These are phyloP conservation scores for Lachancea nothofagi DNA, from an alignment of 805 yeast species.

Conservation along the genomic window DNA sequence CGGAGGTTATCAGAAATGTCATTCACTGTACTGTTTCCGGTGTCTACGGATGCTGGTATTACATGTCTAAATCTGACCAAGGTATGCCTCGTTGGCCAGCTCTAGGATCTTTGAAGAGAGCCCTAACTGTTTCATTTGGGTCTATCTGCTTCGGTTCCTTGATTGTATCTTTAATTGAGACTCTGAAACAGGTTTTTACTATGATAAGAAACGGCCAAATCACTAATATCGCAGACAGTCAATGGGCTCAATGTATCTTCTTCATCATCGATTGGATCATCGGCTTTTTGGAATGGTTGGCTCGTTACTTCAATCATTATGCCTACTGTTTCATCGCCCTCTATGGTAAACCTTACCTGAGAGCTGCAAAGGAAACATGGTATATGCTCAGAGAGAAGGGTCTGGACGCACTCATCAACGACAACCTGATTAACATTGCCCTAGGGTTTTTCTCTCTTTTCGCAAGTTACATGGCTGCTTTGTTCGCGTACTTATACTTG, in stretches of 20 bases:
- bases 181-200: slow-evolving; percentile 51
- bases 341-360: slow-evolving; percentile 73
- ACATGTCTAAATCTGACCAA: slow-evolving; percentile 65
- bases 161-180: slow-evolving; percentile 65
- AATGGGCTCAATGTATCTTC: slow-evolving; percentile 48
- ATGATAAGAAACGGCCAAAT: slow-evolving; percentile 40
- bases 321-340: slow-evolving; percentile 84
- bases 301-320: slow-evolving; percentile 81
- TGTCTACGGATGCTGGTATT: slow-evolving; percentile 88
- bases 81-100: slow-evolving; percentile 80
- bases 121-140: slow-evolving; percentile 82
- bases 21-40: slow-evolving; percentile 81
- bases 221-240: slow-evolving; percentile 46
- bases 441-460: slow-evolving; percentile 70
- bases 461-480: slow-evolving; percentile 59
- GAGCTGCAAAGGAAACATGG: slow-evolving; percentile 79
- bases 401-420: slow-evolving; percentile 77
- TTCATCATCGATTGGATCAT: slow-evolving; percentile 54
- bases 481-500: slow-evolving; percentile 61
- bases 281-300: slow-evolving; percentile 69
- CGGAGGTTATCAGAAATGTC: slow-evolving; percentile 76
- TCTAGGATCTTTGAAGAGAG: slow-evolving; percentile 70
- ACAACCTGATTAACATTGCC: slow-evolving; percentile 74
- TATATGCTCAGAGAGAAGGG: slow-evolving; percentile 73
- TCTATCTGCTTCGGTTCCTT: slow-evolving; percentile 83